phyloP scores from a whole-genome alignment of 2,329 filamentous ascomycete species.

The Microcyclosporella mali region DNA sequence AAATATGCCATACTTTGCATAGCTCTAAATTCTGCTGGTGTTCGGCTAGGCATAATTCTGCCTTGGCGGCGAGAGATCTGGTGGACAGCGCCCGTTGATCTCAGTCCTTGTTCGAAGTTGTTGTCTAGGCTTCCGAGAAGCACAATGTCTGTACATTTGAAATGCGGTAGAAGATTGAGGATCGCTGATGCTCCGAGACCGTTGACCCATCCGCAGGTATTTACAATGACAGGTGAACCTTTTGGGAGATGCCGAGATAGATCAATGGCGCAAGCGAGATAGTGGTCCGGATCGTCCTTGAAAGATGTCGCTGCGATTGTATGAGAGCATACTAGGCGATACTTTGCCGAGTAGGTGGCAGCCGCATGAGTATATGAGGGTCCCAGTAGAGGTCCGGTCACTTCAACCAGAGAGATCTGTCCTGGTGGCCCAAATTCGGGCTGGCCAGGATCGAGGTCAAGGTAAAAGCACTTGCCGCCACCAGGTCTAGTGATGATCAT shows the following conservation, averaged over 20 bases:
- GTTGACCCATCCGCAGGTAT: conserved; percentile 68
- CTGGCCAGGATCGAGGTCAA: conserved; percentile 73
- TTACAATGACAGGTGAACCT: conserved; percentile 58
- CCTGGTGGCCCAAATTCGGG: conserved; percentile 68
- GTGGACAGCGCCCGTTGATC: conserved; percentile 35
- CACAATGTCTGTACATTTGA: conserved; percentile 56
- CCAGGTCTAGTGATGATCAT: conserved; percentile 51
- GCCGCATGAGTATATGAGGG: conserved; percentile 61
- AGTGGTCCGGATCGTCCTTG: conserved; percentile 61
- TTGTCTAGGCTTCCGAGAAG: conserved; percentile 63
- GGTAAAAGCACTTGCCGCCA: conserved; percentile 39
- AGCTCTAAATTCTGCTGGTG: conserved; percentile 58
- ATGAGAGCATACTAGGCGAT: conserved; percentile 54
- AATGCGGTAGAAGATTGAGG: conserved; percentile 48
- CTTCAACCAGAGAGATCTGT: conserved; percentile 59
- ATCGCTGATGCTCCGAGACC: conserved; percentile 64
- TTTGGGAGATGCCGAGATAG: conserved; percentile 52
- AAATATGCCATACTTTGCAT: conserved; percentile 83
- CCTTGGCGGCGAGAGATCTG: conserved; percentile 55
- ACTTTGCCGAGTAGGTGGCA: conserved; percentile 17
- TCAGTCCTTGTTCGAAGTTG: conserved; percentile 32
- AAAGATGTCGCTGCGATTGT: conserved; percentile 60
- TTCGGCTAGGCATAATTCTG: conserved; percentile 48
- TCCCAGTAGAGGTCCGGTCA: conserved; percentile 57
- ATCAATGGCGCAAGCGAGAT: conserved; percentile 57